These are phyloP conservation scores for Pleurotus platypus DNA, from an alignment of 768 basidiomycete genomes.

Conservation along the genomic window DNA sequence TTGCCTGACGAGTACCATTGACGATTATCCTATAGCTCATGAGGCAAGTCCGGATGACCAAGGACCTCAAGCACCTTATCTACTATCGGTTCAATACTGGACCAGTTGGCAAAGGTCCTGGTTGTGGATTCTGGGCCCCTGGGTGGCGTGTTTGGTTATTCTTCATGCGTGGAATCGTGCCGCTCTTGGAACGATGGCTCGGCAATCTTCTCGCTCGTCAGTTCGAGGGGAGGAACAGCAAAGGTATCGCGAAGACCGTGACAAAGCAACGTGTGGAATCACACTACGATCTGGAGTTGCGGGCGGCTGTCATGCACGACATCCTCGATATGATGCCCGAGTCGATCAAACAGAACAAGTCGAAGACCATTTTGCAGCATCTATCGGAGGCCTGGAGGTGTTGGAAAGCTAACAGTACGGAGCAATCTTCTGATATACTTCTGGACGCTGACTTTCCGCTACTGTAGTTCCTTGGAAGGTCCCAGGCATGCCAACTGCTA, in stretches of 20 bases:
- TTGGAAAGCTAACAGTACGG: constrained; percentile 87
- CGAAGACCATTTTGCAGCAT: constrained; percentile 99
- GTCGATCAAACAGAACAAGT: constrained; percentile 98
- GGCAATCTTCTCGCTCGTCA: constrained; percentile 97
- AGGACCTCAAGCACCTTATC: constrained; percentile 97
- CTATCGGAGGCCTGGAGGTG: constrained; percentile 98
- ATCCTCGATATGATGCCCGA: constrained; percentile 99
- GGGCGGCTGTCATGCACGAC: constrained; percentile 99
- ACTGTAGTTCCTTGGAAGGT: constrained; percentile 94
- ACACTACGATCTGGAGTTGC: constrained; percentile 94
- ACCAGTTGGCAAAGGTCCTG: constrained; percentile 98
- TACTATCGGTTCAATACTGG: constrained; percentile 99
- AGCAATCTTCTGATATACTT: too few species aligned
- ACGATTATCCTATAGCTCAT: constrained; percentile 59
- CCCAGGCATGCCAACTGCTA: constrained; percentile 98
- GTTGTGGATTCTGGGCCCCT: constrained; percentile 99
- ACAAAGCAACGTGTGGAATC: constrained; percentile 99
- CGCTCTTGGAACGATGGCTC: constrained; percentile 95
- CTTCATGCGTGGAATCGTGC: constrained; percentile 99
- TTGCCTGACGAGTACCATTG: background rate
- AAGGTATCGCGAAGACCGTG: constrained; percentile 95
- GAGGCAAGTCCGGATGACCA: constrained; percentile 99
- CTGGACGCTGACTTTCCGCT: background rate
- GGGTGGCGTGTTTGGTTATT: constrained; percentile 99
- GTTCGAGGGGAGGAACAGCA: constrained; percentile 96